phyloP scores from a whole-genome alignment of 1,284 basidiomycete species.

The Ceratobasidium sp. region DNA sequence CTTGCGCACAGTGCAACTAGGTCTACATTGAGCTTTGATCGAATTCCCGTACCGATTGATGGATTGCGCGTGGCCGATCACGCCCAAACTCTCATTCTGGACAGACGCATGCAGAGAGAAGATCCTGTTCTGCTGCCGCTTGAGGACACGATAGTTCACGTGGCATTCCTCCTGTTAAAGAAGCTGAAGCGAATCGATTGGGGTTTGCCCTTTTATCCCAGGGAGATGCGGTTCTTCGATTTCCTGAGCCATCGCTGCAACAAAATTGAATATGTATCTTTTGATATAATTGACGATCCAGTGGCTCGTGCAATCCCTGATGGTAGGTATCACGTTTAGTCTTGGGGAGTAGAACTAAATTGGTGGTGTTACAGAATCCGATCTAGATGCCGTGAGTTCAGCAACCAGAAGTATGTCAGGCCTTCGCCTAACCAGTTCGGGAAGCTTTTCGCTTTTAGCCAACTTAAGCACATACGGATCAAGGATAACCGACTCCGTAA shows the following conservation, averaged over 20 bases:
- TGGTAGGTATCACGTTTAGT: neutral
- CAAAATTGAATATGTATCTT: slow-evolving; percentile 19
- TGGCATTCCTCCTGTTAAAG: slow-evolving; percentile 13
- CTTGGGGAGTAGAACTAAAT: neutral
- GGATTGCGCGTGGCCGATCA: slow-evolving; percentile 11
- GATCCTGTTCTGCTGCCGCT: neutral
- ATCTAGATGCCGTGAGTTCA: slow-evolving; percentile 13
- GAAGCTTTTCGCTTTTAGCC: slow-evolving; percentile 19
- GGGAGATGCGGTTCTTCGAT: neutral
- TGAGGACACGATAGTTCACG: slow-evolving; percentile 2
- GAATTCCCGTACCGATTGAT: neutral
- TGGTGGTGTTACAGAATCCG: neutral
- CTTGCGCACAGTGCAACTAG: neutral
- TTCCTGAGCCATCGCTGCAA: neutral
- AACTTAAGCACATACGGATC: slow-evolving; percentile 28
- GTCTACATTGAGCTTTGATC: neutral
- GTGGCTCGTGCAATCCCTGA: neutral
- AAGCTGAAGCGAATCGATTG: slow-evolving; percentile 23
- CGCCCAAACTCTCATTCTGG: slow-evolving; percentile 6
- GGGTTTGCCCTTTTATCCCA: slow-evolving; percentile 19
- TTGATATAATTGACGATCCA: slow-evolving; percentile 10
- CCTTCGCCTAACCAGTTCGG: neutral
- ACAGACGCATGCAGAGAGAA: slow-evolving; percentile 10
- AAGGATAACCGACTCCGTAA: slow-evolving; percentile 27
- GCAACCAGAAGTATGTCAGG: neutral